Evolutionary conservation across 345 rosid species (phyloP).

Genomic region (Citrus reticulata): DNA sequence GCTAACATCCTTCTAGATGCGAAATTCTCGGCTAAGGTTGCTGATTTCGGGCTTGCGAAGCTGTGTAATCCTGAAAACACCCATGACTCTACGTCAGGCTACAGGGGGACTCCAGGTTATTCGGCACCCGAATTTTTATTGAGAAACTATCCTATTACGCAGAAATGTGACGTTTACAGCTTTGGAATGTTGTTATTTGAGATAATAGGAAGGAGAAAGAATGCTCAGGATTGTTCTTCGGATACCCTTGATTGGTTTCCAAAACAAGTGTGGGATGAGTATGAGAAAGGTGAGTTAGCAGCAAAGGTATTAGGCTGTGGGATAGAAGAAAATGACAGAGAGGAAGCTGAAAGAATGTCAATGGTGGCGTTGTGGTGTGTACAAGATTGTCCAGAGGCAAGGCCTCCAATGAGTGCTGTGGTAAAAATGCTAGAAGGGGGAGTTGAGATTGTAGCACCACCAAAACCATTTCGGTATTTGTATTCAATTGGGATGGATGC

Average conservation of each 20-base stretch:
- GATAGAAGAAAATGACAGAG: constrained; percentile 20
- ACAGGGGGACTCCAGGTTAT: constrained; percentile 25
- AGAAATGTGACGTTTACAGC: constrained; percentile 26
- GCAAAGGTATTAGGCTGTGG: constrained; percentile 12
- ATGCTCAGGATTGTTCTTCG: neutral
- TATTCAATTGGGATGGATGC: constrained; percentile 1
- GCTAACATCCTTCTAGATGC: constrained; percentile 16
- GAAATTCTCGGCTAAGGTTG: constrained; percentile 8
- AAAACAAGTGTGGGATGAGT: constrained; percentile 13
- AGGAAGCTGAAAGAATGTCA: constrained; percentile 23
- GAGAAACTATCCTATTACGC: constrained; percentile 19
- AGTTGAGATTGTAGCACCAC: constrained; percentile 13
- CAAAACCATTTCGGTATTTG: constrained; percentile 30
- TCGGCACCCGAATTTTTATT: constrained; percentile 15
- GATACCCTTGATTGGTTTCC: constrained; percentile 25
- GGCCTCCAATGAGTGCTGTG: constrained; percentile 35
- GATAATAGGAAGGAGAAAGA: constrained; percentile 17
- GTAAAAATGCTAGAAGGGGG: constrained; percentile 33
- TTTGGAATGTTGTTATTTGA: constrained; percentile 28
- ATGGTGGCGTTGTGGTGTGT: constrained; percentile 26
- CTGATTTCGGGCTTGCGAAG: constrained; percentile 23
- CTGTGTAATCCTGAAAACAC: constrained; percentile 8
- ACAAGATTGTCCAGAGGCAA: constrained; percentile 24
- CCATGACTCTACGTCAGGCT: neutral
- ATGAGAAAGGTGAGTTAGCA: neutral